Conservation (phyloP, 129 eudicot species). For the Arctium lappa region DNA sequence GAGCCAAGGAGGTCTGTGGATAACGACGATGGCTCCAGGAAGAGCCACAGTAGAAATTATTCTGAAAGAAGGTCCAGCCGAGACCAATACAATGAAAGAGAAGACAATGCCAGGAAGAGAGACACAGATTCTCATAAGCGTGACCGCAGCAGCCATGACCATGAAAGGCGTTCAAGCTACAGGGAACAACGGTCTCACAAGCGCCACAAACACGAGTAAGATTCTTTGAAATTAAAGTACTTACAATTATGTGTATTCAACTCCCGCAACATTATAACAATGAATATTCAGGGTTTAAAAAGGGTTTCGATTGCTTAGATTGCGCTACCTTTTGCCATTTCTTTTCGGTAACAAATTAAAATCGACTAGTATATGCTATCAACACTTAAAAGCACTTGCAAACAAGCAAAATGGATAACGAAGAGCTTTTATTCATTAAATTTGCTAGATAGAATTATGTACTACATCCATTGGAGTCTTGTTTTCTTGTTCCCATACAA, state of each 20-base stretch:
- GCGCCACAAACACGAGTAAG: constrained; percentile 40
- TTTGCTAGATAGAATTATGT: constrained; percentile 11
- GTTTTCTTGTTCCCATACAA: constrained; percentile 10
- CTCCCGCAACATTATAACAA: not conserved
- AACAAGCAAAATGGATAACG: not conserved
- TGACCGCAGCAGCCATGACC: constrained; percentile 35
- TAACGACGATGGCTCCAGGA: constrained; percentile 31
- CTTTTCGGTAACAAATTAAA: not conserved
- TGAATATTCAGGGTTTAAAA: not conserved
- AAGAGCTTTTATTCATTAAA: not conserved
- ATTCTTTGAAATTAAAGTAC: constrained; percentile 28
- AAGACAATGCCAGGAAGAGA: constrained; percentile 32
- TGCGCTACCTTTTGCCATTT: not conserved
- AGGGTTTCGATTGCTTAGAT: not conserved
- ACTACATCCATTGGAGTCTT: constrained; percentile 9
- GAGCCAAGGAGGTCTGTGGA: constrained; percentile 38
- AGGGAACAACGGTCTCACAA: constrained; percentile 42
- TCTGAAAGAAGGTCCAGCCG: constrained; percentile 47
- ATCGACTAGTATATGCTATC: not conserved
- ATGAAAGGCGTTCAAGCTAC: constrained; percentile 31
- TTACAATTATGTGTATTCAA: not conserved
- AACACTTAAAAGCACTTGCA: not conserved
- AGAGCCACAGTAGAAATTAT: constrained; percentile 35
- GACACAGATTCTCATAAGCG: constrained; percentile 36
- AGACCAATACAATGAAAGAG: constrained; percentile 32